Base-by-base conservation (phyloP, 345 rosid genomes). In the Brassica nigra region DNA sequence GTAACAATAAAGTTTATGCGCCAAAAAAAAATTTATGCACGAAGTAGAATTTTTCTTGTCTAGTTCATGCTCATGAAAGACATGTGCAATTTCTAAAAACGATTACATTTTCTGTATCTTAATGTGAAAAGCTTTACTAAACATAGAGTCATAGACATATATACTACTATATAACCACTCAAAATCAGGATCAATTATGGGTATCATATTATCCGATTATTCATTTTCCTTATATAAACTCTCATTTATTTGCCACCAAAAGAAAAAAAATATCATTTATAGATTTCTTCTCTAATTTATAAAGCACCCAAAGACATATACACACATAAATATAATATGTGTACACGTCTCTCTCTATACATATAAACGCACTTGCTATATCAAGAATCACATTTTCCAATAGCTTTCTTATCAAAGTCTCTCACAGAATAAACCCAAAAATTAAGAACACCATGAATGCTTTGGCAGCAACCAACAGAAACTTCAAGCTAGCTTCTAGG, bases 391-490 rank as follows among this genome's bases (percentile, higher is more conserved):
- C 66, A 74, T 33, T 62, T 74, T 68, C 29, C 44, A 52, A 55
- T 14, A 31, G 23, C 62, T 59, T 73, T 67, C 16, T 20, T 58
- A 33, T 49, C 3, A 64, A 31, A 78, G 37, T 71, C 70, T 55
- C 66, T 63, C 8, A 70, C 58, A 39, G 20, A 54, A 59, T 39
- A 68, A 76, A 59, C n/a, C 5, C 29, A 67, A 15, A 71, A 78
- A 64, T 23, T 0, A 70, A 77, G 11, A 55, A 34, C 31, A 73
- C 70, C 82, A 94, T 94, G 98, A 94, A 92, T 70, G 97, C 97
- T 73, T 92, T 94, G 66, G 93, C 90, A 39, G 99, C 97, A 57
- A 93, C 99, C 8, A 93, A 84, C 85, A 90, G 98, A 58, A 93
- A 95, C 81, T 95, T 95, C 80, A 89, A 90, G 79, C 88, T 85